Evolutionary conservation across 345 rosid species (phyloP).

Genomic region (Populus tremula): DNA sequence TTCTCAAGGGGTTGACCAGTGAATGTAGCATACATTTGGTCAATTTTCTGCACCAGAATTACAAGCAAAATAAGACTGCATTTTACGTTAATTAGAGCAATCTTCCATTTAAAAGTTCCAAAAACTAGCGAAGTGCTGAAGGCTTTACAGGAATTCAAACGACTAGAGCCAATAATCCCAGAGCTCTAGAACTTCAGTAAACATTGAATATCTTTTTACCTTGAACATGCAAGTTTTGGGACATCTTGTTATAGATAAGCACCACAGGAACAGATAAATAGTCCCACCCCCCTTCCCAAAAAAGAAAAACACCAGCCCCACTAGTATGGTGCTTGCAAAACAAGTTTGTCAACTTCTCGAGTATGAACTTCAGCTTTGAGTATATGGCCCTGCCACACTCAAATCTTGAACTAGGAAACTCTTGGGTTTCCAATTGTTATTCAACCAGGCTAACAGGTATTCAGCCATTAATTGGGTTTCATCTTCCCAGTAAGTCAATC

Average conservation of each 20-base stretch:
- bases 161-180: neutral
- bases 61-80: constrained; percentile 1
- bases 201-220: neutral
- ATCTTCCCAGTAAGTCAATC: neutral
- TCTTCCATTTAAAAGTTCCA: neutral
- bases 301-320: neutral
- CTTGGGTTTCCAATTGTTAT: neutral
- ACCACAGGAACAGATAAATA: neutral
- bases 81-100: neutral
- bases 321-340: neutral
- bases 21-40: constrained; percentile 77
- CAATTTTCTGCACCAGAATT: constrained; percentile 68
- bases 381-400: neutral
- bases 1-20: constrained; percentile 81
- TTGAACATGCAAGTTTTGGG: neutral
- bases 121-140: neutral
- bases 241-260: neutral
- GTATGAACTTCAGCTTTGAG: neutral
- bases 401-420: neutral
- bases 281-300: neutral
- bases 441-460: constrained; percentile 4
- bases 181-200: neutral
- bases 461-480: neutral
- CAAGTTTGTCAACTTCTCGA: neutral
- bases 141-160: neutral